A percentile compares a stretch with the other conserved stretches of the same genome.
Evolutionary conservation across 768 basidiomycete species (phyloP).

Genomic region (Tricholoma terreum): DNA sequence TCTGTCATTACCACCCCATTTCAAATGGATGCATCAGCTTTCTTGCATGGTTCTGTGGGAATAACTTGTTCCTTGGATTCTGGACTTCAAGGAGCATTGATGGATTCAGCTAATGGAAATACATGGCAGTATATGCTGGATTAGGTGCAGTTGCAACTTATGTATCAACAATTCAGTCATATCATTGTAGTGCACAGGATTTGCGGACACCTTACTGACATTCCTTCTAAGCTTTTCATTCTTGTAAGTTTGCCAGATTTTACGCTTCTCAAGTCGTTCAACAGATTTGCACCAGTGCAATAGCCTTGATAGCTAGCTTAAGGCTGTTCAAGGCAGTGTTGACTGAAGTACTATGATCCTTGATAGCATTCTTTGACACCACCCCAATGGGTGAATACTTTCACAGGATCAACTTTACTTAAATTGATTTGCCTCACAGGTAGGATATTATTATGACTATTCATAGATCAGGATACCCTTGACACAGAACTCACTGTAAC

Average conservation of each 20-base stretch:
- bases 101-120: constrained; percentile 57
- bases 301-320: constrained; percentile 39
- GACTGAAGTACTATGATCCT: constrained; percentile 53
- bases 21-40: too few species aligned
- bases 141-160: constrained; percentile 30
- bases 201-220: constrained; percentile 46
- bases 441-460: constrained; percentile 52
- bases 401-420: background rate
- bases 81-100: constrained; percentile 58
- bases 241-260: constrained; percentile 36
- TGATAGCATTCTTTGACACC: constrained; percentile 68
- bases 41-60: too few species aligned
- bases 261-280: background rate
- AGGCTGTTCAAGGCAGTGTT: constrained; percentile 56
- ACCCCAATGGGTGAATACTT: constrained; percentile 54
- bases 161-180: background rate
- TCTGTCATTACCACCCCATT: too few species aligned
- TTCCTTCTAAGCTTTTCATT: constrained; percentile 50
- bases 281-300: constrained; percentile 9
- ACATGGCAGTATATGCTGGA: constrained; percentile 60
- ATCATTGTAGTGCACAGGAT: constrained; percentile 29
- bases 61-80: constrained; percentile 67
- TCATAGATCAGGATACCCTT: constrained; percentile 60
- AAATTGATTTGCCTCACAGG: constrained; percentile 31
- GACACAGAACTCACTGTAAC: constrained; percentile 48